These are phyloP conservation scores for Lizonia empirigonia DNA, from an alignment of 2,329 filamentous ascomycete genomes.

Conservation along the genomic window DNA sequence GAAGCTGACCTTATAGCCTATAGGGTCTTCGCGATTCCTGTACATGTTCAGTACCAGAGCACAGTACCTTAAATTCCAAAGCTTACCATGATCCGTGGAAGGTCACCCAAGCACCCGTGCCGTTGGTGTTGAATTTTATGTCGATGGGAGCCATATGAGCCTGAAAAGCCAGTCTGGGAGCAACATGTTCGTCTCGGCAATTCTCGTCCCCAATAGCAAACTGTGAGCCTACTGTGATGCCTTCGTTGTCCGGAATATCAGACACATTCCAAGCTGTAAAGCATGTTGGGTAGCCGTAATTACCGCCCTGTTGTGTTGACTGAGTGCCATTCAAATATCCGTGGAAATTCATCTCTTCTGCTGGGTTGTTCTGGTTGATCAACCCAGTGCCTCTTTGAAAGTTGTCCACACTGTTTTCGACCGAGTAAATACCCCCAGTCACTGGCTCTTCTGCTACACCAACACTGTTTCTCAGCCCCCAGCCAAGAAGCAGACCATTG, in stretches of 20 bases:
- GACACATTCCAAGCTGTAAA: conserved; percentile 68
- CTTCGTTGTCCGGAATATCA: conserved; percentile 55
- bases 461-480: conserved; percentile 75
- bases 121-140: conserved; percentile 68
- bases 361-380: conserved; percentile 71
- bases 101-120: conserved; percentile 65
- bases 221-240: conserved; percentile 54
- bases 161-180: conserved; percentile 62
- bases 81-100: conserved; percentile 73
- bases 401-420: conserved; percentile 75
- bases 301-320: conserved; percentile 53
- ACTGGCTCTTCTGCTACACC: conserved; percentile 68
- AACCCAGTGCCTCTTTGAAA: conserved; percentile 63
- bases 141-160: conserved; percentile 75
- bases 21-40: conserved; percentile 55
- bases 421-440: conserved; percentile 58
- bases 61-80: background rate
- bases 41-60: conserved; percentile 4
- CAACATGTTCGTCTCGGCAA: conserved; percentile 49
- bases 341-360: conserved; percentile 75
- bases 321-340: conserved; percentile 63
- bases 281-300: conserved; percentile 75
- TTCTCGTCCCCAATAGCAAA: conserved; percentile 58
- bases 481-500: conserved; percentile 60
- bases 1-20: conserved; percentile 58